A percentile compares a stretch with the other conserved stretches of the same genome.
phyloP scores from a whole-genome alignment of 1,284 basidiomycete species.

The Fomitopsis schrenkii region DNA sequence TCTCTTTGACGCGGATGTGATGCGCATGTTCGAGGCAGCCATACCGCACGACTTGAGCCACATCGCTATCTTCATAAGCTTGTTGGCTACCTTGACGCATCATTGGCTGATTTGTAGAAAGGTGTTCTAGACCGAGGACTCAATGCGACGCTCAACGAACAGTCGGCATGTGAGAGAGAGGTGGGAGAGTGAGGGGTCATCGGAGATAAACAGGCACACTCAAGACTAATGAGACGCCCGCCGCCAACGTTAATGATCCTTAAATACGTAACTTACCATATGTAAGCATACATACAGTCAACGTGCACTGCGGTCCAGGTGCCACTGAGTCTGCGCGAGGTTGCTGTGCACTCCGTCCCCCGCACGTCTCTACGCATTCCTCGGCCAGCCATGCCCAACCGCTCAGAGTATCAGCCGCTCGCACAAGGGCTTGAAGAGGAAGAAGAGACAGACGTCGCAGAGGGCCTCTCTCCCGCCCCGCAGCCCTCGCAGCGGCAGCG shows the following conservation, averaged over 20 bases:
- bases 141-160: too few species aligned
- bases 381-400: conserved; percentile 37
- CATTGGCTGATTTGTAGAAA: neutral
- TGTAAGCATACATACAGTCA: neutral
- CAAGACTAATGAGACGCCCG: neutral
- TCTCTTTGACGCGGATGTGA: neutral
- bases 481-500: conserved; percentile 36
- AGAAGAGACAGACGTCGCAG: conserved; percentile 39
- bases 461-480: conserved; percentile 29
- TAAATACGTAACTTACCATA: neutral
- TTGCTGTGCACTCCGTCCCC: neutral
- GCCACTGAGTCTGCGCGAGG: neutral
- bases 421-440: conserved; percentile 57
- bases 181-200: too few species aligned
- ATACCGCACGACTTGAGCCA: neutral
- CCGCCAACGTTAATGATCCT: neutral
- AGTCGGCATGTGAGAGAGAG: too few species aligned
- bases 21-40: neutral
- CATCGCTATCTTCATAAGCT: neutral
- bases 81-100: neutral
- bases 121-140: too few species aligned
- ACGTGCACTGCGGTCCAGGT: neutral
- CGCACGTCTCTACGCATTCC: conserved; percentile 13
- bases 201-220: too few species aligned
- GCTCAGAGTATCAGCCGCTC: conserved; percentile 65